These are phyloP conservation scores for Phaeosphaeriaceae sp. DNA, from an alignment of 2,329 filamentous ascomycete genomes.

Conservation along the genomic window DNA sequence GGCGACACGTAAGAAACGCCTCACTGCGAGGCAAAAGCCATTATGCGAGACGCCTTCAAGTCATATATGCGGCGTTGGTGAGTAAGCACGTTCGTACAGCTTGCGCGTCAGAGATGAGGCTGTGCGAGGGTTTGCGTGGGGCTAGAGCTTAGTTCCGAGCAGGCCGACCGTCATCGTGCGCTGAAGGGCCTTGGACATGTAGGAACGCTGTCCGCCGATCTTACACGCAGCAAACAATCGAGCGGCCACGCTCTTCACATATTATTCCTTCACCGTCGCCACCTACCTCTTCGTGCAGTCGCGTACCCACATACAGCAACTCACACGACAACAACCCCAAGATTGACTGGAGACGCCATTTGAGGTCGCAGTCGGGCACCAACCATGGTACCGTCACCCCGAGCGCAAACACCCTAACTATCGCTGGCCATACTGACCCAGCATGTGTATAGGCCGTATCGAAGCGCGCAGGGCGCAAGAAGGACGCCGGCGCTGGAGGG, in stretches of 20 bases:
- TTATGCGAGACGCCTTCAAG: neutral
- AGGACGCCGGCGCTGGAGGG: conserved; percentile 57
- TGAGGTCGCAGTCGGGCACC: conserved; percentile 42
- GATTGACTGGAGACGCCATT: conserved; percentile 17
- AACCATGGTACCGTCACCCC: conserved; percentile 42
- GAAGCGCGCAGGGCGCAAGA: conserved; percentile 67
- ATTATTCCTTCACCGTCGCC: conserved; percentile 5
- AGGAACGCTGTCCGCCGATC: conserved; percentile 13
- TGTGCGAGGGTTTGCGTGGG: conserved; percentile 23
- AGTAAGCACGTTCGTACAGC: conserved; percentile 12
- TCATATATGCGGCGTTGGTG: neutral
- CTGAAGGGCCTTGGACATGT: conserved; percentile 1
- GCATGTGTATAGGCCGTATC: conserved; percentile 57
- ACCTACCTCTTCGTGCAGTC: conserved; percentile 2
- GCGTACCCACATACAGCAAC: conserved; percentile 7
- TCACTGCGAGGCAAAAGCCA: conserved; percentile 11
- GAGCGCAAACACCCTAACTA: conserved; percentile 5
- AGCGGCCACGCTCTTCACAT: conserved; percentile 14
- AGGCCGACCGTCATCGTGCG: conserved; percentile 29
- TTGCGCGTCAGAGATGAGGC: conserved; percentile 25
- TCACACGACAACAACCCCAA: conserved; percentile 21
- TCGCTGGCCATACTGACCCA: conserved; percentile 25
- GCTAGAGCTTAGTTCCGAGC: conserved; percentile 24
- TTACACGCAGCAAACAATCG: conserved; percentile 13
- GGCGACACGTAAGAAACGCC: conserved; percentile 29